Base-by-base conservation (phyloP, 345 rosid genomes). In the Citrus trifoliata region DNA sequence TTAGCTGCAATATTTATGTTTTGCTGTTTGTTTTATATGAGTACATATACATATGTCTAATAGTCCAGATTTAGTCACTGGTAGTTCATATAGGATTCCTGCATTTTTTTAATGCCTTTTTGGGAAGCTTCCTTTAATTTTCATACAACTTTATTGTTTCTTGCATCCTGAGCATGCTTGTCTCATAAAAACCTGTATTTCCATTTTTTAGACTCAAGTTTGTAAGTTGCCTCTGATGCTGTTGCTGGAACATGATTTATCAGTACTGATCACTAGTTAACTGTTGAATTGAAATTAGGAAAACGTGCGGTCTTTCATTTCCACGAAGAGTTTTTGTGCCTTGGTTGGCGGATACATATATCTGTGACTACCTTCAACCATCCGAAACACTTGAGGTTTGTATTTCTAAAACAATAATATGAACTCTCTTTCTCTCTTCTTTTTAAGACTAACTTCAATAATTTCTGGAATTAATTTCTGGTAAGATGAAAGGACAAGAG, bases 251-350 rank as follows among this genome's bases (percentile, higher is more conserved):
- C 67, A 21, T 69, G 66, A 40, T 35, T 46, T 10, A 13, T 62
- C 24, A 6, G 33, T 28, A 35, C 71, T 53, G 42, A 25, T 68
- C 27, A 10, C 7, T 16, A 58, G 42, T 74, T 19, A 25, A 32
- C 27, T 75, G 51, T 48, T 67, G 81, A 78, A 80, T 71, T 73
- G 56, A 37, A 75, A 82, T 80, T 90, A 95, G 99, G 92, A 82
- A 89, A 82, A 73, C 89, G 6, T 86, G 86, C 73, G 42, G 81
- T 80, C 88, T 93, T 73, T 72, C 85, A 68, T 87, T 95, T 82
- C 97, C 98, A 25, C 88, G 88, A 71, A 90, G 98, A 87, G 94
- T 95, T 74, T 90, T 95, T 78, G 85, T 91, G 69, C 97, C 95
- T 14, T 95, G 97, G 99, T 77, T 93, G 83, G 87, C 77, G 1